Conservation (phyloP, 1,284 basidiomycete genomes). For the Cystobasidium sp. region DNA sequence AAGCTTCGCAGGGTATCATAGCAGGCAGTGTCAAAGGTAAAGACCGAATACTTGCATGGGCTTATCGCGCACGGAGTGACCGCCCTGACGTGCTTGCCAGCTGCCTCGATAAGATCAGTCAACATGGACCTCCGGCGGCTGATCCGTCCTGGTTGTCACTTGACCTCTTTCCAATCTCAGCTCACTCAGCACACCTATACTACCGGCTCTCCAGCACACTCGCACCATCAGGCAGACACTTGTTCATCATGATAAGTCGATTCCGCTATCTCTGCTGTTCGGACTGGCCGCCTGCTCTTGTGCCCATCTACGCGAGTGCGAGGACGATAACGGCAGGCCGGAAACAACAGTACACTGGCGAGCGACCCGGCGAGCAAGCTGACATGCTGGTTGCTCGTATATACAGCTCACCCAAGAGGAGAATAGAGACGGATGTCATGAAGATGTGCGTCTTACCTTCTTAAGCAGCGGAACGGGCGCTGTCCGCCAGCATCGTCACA, state of each 20-base stretch:
- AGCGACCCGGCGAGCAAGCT: background rate
- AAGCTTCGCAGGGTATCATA: too few relatives aligned
- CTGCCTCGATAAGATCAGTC: background rate
- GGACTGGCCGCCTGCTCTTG: background rate
- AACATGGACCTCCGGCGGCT: background rate
- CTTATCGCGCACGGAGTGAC: too few relatives aligned
- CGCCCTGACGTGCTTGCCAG: too few relatives aligned
- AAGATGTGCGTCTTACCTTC: constrained; percentile 76
- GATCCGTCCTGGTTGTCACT: background rate
- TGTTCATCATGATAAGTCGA: constrained; percentile 27
- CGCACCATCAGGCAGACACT: background rate
- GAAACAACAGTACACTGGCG: background rate
- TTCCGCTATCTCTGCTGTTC: background rate
- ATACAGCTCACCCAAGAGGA: constrained; percentile 77
- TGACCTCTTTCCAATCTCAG: constrained; percentile 8
- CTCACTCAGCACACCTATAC: background rate
- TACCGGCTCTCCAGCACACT: background rate
- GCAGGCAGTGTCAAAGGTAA: too few relatives aligned
- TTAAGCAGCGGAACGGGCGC: background rate
- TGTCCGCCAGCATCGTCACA: background rate
- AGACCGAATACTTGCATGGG: too few relatives aligned
- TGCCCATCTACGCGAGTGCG: background rate
- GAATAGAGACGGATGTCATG: constrained; percentile 99
- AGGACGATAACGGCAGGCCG: background rate
- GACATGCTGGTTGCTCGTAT: constrained; percentile 21